Base-by-base conservation (phyloP, 257 asterid genomes). In the Echites panduratus region DNA sequence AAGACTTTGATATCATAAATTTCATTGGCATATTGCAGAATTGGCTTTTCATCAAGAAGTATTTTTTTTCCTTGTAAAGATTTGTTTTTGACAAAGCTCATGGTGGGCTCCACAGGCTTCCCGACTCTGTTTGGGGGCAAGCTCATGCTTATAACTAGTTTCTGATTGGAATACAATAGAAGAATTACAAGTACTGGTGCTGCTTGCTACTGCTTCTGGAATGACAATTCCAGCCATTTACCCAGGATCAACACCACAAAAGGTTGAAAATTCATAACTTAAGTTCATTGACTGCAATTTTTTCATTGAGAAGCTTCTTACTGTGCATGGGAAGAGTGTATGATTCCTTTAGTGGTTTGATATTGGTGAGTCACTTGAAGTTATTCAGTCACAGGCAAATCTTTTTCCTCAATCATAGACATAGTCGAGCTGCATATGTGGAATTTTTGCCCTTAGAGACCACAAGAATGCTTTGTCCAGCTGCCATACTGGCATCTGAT, bases 1-100 rank as follows among this genome's bases (percentile, higher is more conserved):
- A 11, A 20, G 63, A 47, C 40, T 47, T 47, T 66, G 40, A 49
- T 73, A 29, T n/a, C 19, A 20, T 8, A 29, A 44, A 48, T 7
- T 61, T 63, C 58, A 0, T 62, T 73, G 41, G 41, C 63, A 32
- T 61, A 47, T 40, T 17, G 70, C n/a, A 13, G 2, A 58, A n/a
- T 48, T 68, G 57, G 59, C 13, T 45, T 40, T 32, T 73, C 57
- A 26, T 58, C 58, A 26, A 58, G 20, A 26, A 58, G 29, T 71
- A 47, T 12, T 47, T 49, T 10, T 74, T 22, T 57, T 73, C 9
- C 63, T 40, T 7, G 48, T 61, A 35, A 72, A 66, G 27, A 59
- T 52, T 19, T 58, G 40, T 68, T 73, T 63, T 78, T 78, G 76
- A 77, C 43, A 22, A 61, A n/a, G 56, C 22, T 67, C 71, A 22